Percentiles rank a stretch among this genome's conserved stretches.
Conservation (phyloP, 2,329 filamentous ascomycete genomes). For the Aspergillus proliferans region DNA sequence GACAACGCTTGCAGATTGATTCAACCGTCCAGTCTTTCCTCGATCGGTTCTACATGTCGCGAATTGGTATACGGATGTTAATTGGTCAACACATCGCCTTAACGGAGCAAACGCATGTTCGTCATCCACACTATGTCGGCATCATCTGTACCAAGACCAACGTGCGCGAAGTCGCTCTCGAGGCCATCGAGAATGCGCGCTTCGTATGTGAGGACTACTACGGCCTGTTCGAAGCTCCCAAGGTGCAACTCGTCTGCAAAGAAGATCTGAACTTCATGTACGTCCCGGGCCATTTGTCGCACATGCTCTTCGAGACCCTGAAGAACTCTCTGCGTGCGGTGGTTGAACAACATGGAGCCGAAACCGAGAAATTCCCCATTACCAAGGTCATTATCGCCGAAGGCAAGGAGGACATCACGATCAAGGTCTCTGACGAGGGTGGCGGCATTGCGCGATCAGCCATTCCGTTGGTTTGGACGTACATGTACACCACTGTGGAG, state of each 20-base stretch:
- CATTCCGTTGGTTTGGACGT: slow-evolving; percentile 98
- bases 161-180: slow-evolving; percentile 85
- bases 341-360: slow-evolving; percentile 88
- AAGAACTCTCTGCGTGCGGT: slow-evolving; percentile 98
- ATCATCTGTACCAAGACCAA: slow-evolving; percentile 99
- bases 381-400: slow-evolving; percentile 98
- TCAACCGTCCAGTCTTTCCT: slow-evolving; percentile 95
- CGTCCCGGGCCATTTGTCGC: slow-evolving; percentile 93
- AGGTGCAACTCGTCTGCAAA: slow-evolving; percentile 93
- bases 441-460: slow-evolving; percentile 88
- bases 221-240: slow-evolving; percentile 91
- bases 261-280: slow-evolving; percentile 98
- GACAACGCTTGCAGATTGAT: slow-evolving; percentile 97
- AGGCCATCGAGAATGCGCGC: slow-evolving; percentile 97
- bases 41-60: slow-evolving; percentile 99
- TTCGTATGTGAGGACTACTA: slow-evolving; percentile 99
- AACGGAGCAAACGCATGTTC: slow-evolving; percentile 83
- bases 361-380: slow-evolving; percentile 91
- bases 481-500: slow-evolving; percentile 99
- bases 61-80: slow-evolving; percentile 97
- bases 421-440: slow-evolving; percentile 95
- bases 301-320: slow-evolving; percentile 98
- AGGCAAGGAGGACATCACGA: slow-evolving; percentile 96
- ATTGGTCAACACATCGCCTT: slow-evolving; percentile 97
- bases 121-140: slow-evolving; percentile 89